These are phyloP conservation scores for Sporisorium graminicola DNA, from an alignment of 1,284 basidiomycete species.

Conservation along the genomic window DNA sequence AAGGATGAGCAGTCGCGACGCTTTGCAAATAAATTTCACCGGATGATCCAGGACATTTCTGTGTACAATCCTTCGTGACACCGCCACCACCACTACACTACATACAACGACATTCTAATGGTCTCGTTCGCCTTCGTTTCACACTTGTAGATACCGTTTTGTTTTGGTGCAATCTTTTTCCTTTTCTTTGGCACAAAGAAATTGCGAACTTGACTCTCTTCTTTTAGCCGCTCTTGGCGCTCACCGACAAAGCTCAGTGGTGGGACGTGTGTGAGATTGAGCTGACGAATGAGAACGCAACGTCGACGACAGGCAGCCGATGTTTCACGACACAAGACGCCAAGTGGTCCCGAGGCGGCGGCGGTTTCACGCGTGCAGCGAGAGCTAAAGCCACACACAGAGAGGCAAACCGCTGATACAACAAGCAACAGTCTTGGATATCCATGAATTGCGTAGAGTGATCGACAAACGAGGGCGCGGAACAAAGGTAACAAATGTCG, in stretches of 20 bases:
- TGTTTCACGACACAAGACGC: too few species aligned
- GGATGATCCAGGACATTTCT: background rate
- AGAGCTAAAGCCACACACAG: too few species aligned
- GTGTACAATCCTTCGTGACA: background rate
- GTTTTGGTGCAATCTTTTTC: slow-evolving; percentile 8
- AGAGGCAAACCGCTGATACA: too few species aligned
- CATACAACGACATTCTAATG: background rate
- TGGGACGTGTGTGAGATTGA: background rate
- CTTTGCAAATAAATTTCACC: background rate
- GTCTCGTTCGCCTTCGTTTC: slow-evolving; percentile 46
- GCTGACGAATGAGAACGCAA: background rate
- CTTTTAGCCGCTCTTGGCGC: background rate
- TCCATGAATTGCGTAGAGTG: background rate
- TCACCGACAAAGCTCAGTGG: background rate
- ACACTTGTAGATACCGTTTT: slow-evolving; percentile 20
- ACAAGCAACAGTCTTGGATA: background rate
- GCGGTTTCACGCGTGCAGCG: background rate
- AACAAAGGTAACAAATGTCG: background rate
- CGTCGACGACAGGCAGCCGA: too few species aligned
- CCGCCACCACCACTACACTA: slow-evolving; percentile 15
- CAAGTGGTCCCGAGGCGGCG: background rate
- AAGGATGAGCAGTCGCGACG: slow-evolving; percentile 17
- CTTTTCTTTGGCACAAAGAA: slow-evolving; percentile 7
- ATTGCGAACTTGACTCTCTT: slow-evolving; percentile 39
- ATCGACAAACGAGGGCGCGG: background rate